Base-by-base conservation (phyloP, 2,329 filamentous ascomycete species). In the Tolypocladium endophyticum region DNA sequence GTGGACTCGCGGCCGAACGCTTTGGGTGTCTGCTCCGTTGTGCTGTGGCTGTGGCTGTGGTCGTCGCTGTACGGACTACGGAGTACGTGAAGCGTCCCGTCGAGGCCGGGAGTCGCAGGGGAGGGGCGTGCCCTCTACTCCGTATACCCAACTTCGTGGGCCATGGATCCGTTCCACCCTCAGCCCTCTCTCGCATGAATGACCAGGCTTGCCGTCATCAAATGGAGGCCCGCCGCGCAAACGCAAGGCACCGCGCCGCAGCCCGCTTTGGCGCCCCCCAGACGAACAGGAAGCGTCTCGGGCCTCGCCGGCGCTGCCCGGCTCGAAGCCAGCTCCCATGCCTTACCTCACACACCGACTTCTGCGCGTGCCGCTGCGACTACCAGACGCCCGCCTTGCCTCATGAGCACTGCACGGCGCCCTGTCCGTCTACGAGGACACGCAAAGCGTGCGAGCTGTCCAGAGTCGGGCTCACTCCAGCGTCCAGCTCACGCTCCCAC, bases 251-350 rank as follows among this genome's bases (percentile, higher is more conserved):
- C 35, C 18, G 43, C 56, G 38, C 20, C 56, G 41, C 56, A 52
- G 30, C 41, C 56, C 56, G 43, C 43, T n/a, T 38, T 6, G 8
- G 62, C 60, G 59, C 64, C 62, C 65, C 65, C 62, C 58, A 58
- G 59, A 57, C 61, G 57, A 62, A 53, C 38, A 55, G 60, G 55
- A 62, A 62, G 54, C 55, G 36, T n/a, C 28, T 53, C 18, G 50
- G 50, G 50, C 30, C 55, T 41, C 36, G n/a, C 36, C 12, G 20
- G 20, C 38, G 28, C 39, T 23, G 28, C 30, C 41, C 28, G 28
- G 39, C 45, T 50, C 4, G n/a, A 18, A n/a, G 28, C 55, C 36
- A 36, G 20, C n/a, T 33, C 36, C 25, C 8, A 33, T n/a, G n/a
- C 35, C 35, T 9, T 11, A 9, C 35, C 35, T 9, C 35, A 8